Evolutionary conservation across 2,329 filamentous ascomycete species (phyloP), one percentile per base, ranked within the genome.

Genomic region (Cordyceps militaris): DNA sequence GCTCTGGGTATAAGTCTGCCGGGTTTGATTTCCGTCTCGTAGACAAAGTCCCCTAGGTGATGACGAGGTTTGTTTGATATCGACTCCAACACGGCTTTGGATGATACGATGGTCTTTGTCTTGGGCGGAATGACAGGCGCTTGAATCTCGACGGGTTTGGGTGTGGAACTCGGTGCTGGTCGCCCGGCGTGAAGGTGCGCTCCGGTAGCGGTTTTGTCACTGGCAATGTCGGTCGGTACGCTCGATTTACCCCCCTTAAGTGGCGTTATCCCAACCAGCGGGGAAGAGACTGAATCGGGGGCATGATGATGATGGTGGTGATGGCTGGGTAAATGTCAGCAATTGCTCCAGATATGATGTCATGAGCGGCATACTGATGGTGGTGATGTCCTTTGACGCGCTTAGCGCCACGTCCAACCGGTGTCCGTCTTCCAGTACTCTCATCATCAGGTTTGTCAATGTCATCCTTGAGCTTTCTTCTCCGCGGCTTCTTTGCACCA

Each of bases 21-120:
- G 0, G 81, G 74, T 62, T 76, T 80, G 4, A 96, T 76, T 6
- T 76, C 80, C 1, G 89, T 83, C 51, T 87, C 80, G 69, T 97
- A 97, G 14, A 96, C 77, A 4, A 89, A 87, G 58, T 91, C 89
- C 34, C 93, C 93, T 2, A 97, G 81, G 68, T 97, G 91, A 57
- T 84, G 81, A 10, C 91, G 86, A 9, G 89, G 88, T 19, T 83
- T 79, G 58, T 87, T 75, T 1, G 86, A 79, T 4, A 93, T 84
- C 30, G 84, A 85, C 1, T 91, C 84, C 13, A 96, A 71, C 0
- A 96, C 82, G 0, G 82, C 79, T 61, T 88, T 80, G 1, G 87
- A 88, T 10, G 81, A 82, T 24, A 96, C 79, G 16, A 80, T 82
- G 3, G 82, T 84, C 61, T 84, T 86, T 7, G 85, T 78, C 67